phyloP scores from a whole-genome alignment of 2,329 filamentous ascomycete species.

The Diatrype stigma region DNA sequence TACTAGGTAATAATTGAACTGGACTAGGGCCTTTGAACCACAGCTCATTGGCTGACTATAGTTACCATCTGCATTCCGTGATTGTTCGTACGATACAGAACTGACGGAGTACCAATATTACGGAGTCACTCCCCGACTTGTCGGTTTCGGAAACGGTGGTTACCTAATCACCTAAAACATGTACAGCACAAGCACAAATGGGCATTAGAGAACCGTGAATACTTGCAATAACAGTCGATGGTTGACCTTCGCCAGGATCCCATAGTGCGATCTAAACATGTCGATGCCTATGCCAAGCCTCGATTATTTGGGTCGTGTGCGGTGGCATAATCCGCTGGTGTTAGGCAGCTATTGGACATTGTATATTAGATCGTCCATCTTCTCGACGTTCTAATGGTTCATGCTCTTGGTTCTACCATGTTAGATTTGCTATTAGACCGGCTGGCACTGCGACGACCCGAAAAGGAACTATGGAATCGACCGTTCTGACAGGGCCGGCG shows the following conservation, averaged over 20 bases:
- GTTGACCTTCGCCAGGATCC: too few relatives aligned
- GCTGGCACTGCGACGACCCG: background rate
- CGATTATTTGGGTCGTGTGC: background rate
- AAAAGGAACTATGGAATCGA: background rate
- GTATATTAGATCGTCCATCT: background rate
- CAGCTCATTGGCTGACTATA: background rate
- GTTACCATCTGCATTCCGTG: too few relatives aligned
- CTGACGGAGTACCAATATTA: too few relatives aligned
- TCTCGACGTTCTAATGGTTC: background rate
- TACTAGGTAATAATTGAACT: too few relatives aligned
- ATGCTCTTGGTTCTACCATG: background rate
- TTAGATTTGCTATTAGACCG: background rate
- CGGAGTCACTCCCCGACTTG: too few relatives aligned
- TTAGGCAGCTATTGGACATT: background rate
- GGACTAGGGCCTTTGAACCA: background rate
- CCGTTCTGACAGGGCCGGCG: conserved; percentile 3
- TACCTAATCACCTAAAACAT: too few relatives aligned
- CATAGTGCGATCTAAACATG: too few relatives aligned
- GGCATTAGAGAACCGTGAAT: background rate
- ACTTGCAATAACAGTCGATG: background rate
- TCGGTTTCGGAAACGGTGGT: too few relatives aligned
- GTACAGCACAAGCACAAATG: background rate
- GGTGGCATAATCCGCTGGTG: background rate
- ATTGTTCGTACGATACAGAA: too few relatives aligned
- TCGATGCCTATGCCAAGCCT: background rate